Evolutionary conservation across 202 grass and related monocot genomes (phyloP), one percentile per base, ranked within the genome.

Genomic region (Saccharum hybrid): DNA sequence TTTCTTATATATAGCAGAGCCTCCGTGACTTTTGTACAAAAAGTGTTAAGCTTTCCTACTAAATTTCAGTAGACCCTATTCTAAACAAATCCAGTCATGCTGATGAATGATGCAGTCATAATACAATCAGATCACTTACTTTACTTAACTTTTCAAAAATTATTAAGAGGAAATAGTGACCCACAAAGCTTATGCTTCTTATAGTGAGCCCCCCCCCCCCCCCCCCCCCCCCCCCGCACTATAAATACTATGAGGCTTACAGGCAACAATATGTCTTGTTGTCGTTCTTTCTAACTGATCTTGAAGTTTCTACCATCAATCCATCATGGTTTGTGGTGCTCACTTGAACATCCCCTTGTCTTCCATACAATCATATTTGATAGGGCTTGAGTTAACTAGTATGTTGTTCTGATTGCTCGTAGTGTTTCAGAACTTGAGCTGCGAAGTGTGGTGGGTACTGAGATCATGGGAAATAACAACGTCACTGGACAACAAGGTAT

Each of bases 391-490:
- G 8, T 23, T 57, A 22, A 64, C 72, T 78, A 72, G 82, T 66
- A 45, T 36, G 42, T 0, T 77, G 21, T 72, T 26, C 26, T 26
- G 19, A 46, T 56, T 79, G 16, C 22, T 90, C 66, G 41, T 79
- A 83, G 74, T 74, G 63, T 77, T 70, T 75, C 43, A 79, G 75
- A 75, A 54, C 42, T 70, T 80, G 80, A 41, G 51, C 54, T 83
- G 34, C 28, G 63, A 77, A 51, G 26, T 51, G 26, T 31, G 14
- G 14, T 65, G 61, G 61, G 82, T 26, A 81, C 64, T 45, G 56
- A 90, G 80, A 90, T 42, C 46, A 81, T 90, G 84, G 88, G 88
- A n/a, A 90, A 87, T 81, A 90, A 90, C 69, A 90, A 90, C 42
- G 80, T 57, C 71, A 75, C 71, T 12, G 52, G 80, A 71, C 88